Evolutionary conservation across 179 eudicot genomes (phyloP).

Genomic region (Spergularia azorica): DNA sequence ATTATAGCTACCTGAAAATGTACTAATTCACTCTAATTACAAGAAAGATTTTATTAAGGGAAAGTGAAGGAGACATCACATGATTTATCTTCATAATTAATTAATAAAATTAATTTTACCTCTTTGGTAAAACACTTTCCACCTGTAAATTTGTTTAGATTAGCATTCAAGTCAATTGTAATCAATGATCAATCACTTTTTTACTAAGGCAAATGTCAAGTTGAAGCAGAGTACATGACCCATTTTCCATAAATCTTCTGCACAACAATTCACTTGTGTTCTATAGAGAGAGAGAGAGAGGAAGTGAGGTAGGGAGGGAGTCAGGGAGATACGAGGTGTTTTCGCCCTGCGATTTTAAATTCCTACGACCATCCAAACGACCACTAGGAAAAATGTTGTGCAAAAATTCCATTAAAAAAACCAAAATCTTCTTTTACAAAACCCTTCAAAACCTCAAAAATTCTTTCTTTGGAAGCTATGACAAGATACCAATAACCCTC

Average conservation of each 20-base stretch:
- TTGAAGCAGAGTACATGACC: background rate
- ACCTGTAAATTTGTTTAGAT: background rate
- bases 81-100: background rate
- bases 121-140: background rate
- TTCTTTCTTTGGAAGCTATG: constrained; percentile 43
- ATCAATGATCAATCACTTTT: constrained; percentile 13
- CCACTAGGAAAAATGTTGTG: constrained; percentile 35
- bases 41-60: too few relatives aligned
- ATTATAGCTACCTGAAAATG: too few relatives aligned
- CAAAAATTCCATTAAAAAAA: constrained; percentile 48
- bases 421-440: constrained; percentile 50
- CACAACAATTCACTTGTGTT: background rate
- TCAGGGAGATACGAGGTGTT: too few relatives aligned
- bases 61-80: too few relatives aligned
- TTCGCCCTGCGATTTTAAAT: too few relatives aligned
- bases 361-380: too few relatives aligned
- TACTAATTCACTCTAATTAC: too few relatives aligned
- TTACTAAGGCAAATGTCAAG: background rate
- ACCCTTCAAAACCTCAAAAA: constrained; percentile 51
- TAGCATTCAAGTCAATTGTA: constrained; percentile 6
- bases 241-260: background rate
- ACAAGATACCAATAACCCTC: constrained; percentile 43
- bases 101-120: background rate
- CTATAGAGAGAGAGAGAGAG: background rate
- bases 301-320: background rate